phyloP scores from a whole-genome alignment of 768 basidiomycete genomes.

The Tulasnella calospora region DNA sequence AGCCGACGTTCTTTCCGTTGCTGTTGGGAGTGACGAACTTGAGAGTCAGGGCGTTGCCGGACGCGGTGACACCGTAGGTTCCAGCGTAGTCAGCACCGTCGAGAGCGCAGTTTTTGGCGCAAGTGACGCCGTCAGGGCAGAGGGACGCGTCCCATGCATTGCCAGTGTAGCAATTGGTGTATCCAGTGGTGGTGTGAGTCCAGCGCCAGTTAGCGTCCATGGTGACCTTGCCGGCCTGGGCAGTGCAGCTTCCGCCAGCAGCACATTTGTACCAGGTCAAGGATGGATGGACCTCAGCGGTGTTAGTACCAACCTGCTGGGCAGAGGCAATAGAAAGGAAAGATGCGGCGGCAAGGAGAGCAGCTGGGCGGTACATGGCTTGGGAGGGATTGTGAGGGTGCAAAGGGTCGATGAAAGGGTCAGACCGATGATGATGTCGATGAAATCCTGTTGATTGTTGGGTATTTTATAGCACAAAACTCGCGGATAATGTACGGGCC shows the following conservation, averaged over 20 bases:
- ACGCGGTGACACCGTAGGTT: conserved; percentile 27
- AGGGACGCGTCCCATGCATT: conserved; percentile 51
- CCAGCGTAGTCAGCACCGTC: conserved; percentile 34
- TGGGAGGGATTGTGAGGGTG: background rate
- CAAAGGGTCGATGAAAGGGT: background rate
- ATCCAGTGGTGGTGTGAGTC: conserved; percentile 38
- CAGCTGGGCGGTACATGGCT: conserved; percentile 41
- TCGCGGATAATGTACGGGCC: background rate
- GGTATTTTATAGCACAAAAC: background rate
- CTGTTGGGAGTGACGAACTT: conserved; percentile 24
- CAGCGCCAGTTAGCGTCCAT: conserved; percentile 32
- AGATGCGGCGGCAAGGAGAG: conserved; percentile 41
- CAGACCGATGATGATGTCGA: background rate
- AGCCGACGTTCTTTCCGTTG: conserved; percentile 25
- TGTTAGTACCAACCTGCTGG: conserved; percentile 50
- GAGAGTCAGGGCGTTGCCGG: conserved; percentile 26
- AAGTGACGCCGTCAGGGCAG: conserved; percentile 49
- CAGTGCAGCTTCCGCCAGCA: conserved; percentile 32
- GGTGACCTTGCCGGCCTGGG: conserved; percentile 3
- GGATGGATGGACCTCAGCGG: conserved; percentile 47
- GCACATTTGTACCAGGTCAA: conserved; percentile 49
- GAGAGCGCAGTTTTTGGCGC: conserved; percentile 42
- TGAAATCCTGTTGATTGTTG: background rate
- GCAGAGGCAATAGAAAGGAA: conserved; percentile 42
- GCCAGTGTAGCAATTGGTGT: conserved; percentile 49